Percentiles rank a stretch among this genome's conserved stretches.
Conservation (phyloP, 352 stramenopile species). For the Pythium periplocum region DNA sequence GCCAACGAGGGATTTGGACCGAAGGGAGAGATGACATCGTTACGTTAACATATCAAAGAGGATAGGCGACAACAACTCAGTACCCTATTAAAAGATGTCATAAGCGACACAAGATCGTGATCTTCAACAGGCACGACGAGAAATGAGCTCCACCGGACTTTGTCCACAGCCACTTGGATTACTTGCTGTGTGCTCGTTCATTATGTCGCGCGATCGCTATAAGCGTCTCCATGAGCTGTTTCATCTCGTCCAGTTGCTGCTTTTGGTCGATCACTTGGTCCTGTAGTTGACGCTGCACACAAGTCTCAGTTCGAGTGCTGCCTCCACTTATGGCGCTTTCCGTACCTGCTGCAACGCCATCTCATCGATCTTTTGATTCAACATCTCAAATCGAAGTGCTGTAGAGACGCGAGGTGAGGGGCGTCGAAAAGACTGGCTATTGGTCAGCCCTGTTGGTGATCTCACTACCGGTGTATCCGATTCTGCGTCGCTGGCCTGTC, state of each 20-base stretch:
- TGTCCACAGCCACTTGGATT: neutral
- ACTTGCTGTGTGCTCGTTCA: conserved; percentile 23
- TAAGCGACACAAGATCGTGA: no score
- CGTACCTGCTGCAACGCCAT: conserved; percentile 31
- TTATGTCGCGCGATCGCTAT: conserved; percentile 19
- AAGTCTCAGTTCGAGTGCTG: neutral
- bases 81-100: no score
- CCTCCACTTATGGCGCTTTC: neutral
- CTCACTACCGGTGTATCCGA: no score
- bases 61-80: no score
- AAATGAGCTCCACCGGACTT: no score
- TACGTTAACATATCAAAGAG: no score
- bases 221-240: conserved; percentile 25
- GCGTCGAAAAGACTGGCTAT: no score
- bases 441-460: no score
- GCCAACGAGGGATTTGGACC: no score
- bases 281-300: conserved; percentile 28
- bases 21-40: no score
- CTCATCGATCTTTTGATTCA: conserved; percentile 30
- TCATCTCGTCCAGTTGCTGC: conserved; percentile 31
- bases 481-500: no score
- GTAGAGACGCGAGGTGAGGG: conserved; percentile 21
- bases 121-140: no score
- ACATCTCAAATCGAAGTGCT: conserved; percentile 18
- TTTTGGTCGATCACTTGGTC: conserved; percentile 30